A percentile compares a stretch with the other conserved stretches of the same genome.
Conservation (phyloP, 2,329 filamentous ascomycete species). For the Lasiodiplodia theobromae region DNA sequence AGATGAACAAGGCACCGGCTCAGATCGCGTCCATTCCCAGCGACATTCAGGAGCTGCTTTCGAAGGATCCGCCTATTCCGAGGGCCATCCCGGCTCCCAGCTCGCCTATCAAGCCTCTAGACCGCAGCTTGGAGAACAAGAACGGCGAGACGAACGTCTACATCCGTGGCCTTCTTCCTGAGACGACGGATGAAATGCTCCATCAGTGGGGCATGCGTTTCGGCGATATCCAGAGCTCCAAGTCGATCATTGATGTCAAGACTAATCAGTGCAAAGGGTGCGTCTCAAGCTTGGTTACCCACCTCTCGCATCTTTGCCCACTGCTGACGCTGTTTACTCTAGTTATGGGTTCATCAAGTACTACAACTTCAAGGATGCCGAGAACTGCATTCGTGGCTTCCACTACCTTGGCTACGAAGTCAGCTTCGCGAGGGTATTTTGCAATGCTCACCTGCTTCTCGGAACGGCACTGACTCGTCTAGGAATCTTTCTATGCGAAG, state of each 20-base stretch:
- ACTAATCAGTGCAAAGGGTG: conserved; percentile 97
- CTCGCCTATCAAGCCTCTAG: conserved; percentile 86
- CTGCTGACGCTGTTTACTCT: conserved; percentile 40
- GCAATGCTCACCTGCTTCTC: conserved; percentile 1
- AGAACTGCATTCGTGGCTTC: conserved; percentile 95
- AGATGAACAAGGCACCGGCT: conserved; percentile 45
- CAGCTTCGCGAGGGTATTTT: conserved; percentile 85
- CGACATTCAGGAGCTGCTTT: conserved; percentile 53
- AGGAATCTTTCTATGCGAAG: conserved; percentile 95
- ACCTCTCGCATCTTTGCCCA: conserved; percentile 22
- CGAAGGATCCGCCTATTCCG: conserved; percentile 83
- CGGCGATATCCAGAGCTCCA: conserved; percentile 93
- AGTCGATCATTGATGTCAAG: conserved; percentile 95
- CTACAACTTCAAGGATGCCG: conserved; percentile 83
- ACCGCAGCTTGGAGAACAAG: conserved; percentile 93
- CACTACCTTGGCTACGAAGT: conserved; percentile 95
- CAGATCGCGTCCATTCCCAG: conserved; percentile 51
- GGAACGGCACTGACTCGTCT: conserved; percentile 34
- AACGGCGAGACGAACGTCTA: conserved; percentile 98
- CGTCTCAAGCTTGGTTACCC: conserved; percentile 39
- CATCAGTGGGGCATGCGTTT: conserved; percentile 85
- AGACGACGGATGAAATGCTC: conserved; percentile 91
- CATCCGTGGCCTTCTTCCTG: conserved; percentile 93
- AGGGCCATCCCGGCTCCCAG: conserved; percentile 87
- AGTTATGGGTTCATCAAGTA: conserved; percentile 99